These are phyloP conservation scores for Hypoxylon sp. DNA, from an alignment of 2,329 filamentous ascomycete genomes.

Conservation along the genomic window DNA sequence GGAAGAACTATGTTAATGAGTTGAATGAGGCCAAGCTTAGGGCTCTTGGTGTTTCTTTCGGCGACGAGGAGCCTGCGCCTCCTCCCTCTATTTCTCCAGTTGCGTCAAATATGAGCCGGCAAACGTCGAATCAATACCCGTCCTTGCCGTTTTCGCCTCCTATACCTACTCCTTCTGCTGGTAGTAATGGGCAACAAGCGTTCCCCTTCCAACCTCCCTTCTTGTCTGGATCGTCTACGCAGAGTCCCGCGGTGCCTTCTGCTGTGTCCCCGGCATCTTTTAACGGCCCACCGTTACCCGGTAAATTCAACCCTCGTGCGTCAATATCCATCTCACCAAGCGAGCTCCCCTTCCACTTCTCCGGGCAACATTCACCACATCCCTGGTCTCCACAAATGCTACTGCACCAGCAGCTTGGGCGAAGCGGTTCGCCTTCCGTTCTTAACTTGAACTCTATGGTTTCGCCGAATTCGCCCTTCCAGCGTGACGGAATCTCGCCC, in stretches of 20 bases:
- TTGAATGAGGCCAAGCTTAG: constrained; percentile 92
- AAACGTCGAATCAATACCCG: constrained; percentile 80
- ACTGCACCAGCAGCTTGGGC: constrained; percentile 64
- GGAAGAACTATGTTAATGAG: constrained; percentile 83
- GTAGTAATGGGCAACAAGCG: constrained; percentile 72
- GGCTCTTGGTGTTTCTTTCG: constrained; percentile 87
- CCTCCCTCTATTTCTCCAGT: constrained; percentile 75
- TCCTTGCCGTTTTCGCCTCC: constrained; percentile 86
- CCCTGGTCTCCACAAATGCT: constrained; percentile 71
- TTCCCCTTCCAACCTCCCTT: constrained; percentile 71
- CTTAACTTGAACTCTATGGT: constrained; percentile 67
- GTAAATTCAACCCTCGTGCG: constrained; percentile 76
- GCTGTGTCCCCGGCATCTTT: constrained; percentile 81
- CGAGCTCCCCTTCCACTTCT: constrained; percentile 76
- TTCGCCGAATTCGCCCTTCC: constrained; percentile 75
- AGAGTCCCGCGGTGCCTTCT: constrained; percentile 74
- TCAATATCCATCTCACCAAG: constrained; percentile 76
- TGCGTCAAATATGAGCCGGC: constrained; percentile 72
- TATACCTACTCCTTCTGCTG: constrained; percentile 81
- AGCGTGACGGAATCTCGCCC: constrained; percentile 63
- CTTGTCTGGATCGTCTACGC: constrained; percentile 70
- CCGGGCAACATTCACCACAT: constrained; percentile 71
- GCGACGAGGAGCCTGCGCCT: constrained; percentile 76
- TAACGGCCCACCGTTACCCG: constrained; percentile 64
- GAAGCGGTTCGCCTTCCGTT: constrained; percentile 75